Percentiles rank a stretch among this genome's conserved stretches.
These are phyloP conservation scores for Erodium texanum DNA, from an alignment of 441 rosid species.

Conservation along the genomic window DNA sequence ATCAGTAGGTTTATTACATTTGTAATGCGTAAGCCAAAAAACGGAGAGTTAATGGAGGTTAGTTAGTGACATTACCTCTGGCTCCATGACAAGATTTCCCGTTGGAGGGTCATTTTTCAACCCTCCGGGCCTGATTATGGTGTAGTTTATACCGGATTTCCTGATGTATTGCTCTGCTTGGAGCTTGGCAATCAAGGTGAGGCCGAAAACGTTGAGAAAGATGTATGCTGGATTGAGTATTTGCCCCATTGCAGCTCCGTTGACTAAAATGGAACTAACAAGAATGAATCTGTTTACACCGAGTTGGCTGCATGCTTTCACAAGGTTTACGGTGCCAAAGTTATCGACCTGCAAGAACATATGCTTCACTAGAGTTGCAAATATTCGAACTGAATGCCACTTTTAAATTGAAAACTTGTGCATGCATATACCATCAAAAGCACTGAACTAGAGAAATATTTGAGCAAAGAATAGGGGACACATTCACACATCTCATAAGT, in stretches of 20 bases:
- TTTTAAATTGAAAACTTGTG: too few species aligned
- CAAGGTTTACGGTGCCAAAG: slow-evolving; percentile 69
- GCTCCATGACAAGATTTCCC: slow-evolving; percentile 74
- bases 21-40: not conserved
- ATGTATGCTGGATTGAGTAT: slow-evolving; percentile 76
- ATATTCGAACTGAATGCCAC: too few species aligned
- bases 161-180: slow-evolving; percentile 75
- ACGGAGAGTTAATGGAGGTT: not conserved
- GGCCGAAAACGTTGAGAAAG: slow-evolving; percentile 70
- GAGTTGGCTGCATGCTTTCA: slow-evolving; percentile 63
- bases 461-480: too few species aligned
- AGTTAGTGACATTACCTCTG: slow-evolving; percentile 39
- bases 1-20: not conserved
- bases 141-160: slow-evolving; percentile 68
- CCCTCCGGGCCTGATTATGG: slow-evolving; percentile 79
- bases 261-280: slow-evolving; percentile 75
- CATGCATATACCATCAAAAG: too few species aligned
- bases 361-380: too few species aligned
- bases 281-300: slow-evolving; percentile 67
- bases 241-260: slow-evolving; percentile 95
- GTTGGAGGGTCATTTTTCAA: slow-evolving; percentile 68
- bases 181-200: slow-evolving; percentile 78
- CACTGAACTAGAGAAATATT: too few species aligned
- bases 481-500: too few species aligned
- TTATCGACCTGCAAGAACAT: slow-evolving; percentile 51